phyloP scores from a whole-genome alignment of 140 eudicot species.

The Cichorium intybus region DNA sequence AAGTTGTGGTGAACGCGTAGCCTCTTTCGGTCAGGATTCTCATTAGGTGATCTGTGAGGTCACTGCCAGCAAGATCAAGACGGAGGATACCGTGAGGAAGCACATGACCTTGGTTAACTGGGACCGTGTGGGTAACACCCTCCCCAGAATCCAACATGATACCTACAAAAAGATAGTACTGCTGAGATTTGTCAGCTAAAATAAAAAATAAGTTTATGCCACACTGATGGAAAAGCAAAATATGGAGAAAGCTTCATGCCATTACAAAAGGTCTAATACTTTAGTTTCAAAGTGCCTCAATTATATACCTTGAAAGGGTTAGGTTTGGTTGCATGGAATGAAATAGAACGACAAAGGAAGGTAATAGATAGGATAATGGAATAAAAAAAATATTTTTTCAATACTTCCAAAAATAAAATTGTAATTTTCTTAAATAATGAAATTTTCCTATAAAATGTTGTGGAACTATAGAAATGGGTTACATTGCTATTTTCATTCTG shows the following conservation, averaged over 20 bases:
- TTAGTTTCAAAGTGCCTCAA: neutral
- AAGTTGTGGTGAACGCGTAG: conserved; percentile 55
- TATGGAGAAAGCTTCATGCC: too few relatives aligned
- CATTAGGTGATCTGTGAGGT: conserved; percentile 48
- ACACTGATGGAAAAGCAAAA: too few relatives aligned
- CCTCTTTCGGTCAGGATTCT: conserved; percentile 55
- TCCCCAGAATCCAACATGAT: conserved; percentile 57
- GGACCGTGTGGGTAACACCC: conserved; percentile 56
- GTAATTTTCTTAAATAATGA: too few relatives aligned
- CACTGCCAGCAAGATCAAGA: conserved; percentile 56
- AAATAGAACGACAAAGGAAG: neutral
- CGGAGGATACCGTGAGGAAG: conserved; percentile 52
- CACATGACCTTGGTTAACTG: conserved; percentile 44
- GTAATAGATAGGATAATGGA: too few relatives aligned
- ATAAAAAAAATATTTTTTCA: too few relatives aligned
- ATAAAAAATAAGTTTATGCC: too few relatives aligned
- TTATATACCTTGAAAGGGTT: neutral
- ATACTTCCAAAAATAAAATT: too few relatives aligned
- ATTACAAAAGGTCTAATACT: neutral
- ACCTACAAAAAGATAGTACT: conserved; percentile 30
- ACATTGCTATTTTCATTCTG: too few relatives aligned
- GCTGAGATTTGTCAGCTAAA: neutral
- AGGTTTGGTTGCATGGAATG: neutral
- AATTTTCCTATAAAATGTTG: too few relatives aligned
- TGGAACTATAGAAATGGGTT: too few relatives aligned